These are phyloP conservation scores for Suhomyces xylopsoci DNA, from an alignment of 805 yeast genomes.

Conservation along the genomic window DNA sequence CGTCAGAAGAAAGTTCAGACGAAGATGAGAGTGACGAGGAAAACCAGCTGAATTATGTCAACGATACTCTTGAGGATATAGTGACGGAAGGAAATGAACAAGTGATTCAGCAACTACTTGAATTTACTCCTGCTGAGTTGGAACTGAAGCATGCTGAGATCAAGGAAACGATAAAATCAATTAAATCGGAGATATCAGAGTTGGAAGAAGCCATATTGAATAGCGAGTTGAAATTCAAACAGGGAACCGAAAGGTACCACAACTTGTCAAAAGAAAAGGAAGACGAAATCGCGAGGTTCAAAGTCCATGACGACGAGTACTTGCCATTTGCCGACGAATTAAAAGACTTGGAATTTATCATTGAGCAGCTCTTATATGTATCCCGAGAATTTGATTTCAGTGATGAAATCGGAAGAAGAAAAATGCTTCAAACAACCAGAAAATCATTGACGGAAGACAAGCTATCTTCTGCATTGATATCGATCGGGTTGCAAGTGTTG, in stretches of 20 bases:
- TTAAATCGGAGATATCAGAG: conserved; percentile 5
- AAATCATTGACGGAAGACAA: conserved; percentile 56
- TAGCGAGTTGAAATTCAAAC: conserved; percentile 10
- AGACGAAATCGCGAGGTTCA: conserved; percentile 6
- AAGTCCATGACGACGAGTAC: conserved; percentile 20
- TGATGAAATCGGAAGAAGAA: conserved; percentile 87
- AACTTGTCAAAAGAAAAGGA: conserved; percentile 8
- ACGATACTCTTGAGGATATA: conserved; percentile 7
- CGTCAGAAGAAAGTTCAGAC: background rate
- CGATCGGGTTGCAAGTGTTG: conserved; percentile 61
- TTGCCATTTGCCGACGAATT: conserved; percentile 42
- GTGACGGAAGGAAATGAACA: conserved; percentile 14
- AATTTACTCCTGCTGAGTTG: conserved; percentile 10
- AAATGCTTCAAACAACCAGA: conserved; percentile 51
- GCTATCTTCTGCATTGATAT: conserved; percentile 52
- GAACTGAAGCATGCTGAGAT: conserved; percentile 10
- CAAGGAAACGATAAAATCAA: conserved; percentile 4
- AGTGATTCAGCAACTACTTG: conserved; percentile 10
- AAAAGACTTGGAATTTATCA: conserved; percentile 64
- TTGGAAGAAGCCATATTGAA: conserved; percentile 7
- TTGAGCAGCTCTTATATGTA: conserved; percentile 67
- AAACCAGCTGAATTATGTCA: background rate
- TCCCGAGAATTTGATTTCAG: conserved; percentile 76
- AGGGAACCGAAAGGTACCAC: conserved; percentile 8
- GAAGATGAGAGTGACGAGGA: background rate